A percentile compares a stretch with the other conserved stretches of the same genome.
These are phyloP conservation scores for Alternaria burnsii DNA, from an alignment of 2,329 filamentous ascomycete genomes.

Conservation along the genomic window DNA sequence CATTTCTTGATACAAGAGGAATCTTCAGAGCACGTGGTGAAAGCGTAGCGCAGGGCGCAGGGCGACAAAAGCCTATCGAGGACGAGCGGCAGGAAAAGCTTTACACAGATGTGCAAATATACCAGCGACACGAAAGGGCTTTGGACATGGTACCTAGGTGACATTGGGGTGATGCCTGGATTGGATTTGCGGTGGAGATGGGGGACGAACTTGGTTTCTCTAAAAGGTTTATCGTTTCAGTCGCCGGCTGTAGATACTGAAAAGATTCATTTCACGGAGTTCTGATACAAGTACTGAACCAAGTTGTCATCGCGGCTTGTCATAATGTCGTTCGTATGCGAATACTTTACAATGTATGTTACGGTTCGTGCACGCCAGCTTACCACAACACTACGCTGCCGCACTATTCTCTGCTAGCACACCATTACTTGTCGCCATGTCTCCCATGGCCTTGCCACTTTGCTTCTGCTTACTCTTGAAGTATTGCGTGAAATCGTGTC, in stretches of 20 bases:
- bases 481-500: constrained; percentile 49
- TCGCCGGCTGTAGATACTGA: not conserved
- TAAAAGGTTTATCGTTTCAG: not conserved
- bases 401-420: constrained; percentile 17
- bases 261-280: not conserved
- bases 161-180: not conserved
- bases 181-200: not conserved
- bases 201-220: too few relatives aligned
- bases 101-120: not conserved
- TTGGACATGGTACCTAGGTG: not conserved
- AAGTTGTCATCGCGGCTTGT: not conserved
- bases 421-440: constrained; percentile 6
- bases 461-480: constrained; percentile 40
- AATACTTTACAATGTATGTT: not conserved
- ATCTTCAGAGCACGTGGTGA: not conserved
- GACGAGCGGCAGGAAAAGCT: not conserved
- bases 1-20: not conserved
- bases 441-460: constrained; percentile 7
- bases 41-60: not conserved
- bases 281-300: not conserved
- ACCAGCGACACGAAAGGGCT: not conserved
- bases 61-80: not conserved
- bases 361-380: not conserved
- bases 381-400: constrained; percentile 2
- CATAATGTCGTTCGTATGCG: not conserved